Percentiles rank a stretch among this genome's conserved stretches.
phyloP scores from a whole-genome alignment of 1,139 yeast species.

The Wickerhamomyces sp. region DNA sequence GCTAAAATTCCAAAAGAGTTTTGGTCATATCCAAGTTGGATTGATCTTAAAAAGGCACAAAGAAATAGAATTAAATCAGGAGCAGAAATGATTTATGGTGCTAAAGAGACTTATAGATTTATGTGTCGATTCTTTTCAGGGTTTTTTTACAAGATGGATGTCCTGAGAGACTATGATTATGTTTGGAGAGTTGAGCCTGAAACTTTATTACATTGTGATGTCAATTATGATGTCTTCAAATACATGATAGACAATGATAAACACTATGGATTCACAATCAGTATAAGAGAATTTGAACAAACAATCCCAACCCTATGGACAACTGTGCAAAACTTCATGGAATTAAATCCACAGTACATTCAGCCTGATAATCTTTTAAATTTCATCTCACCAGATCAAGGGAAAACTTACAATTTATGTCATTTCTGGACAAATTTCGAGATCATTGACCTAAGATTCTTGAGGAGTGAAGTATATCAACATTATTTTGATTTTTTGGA shows the following conservation, averaged over 20 bases:
- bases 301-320: slow-evolving; percentile 63
- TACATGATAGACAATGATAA: slow-evolving; percentile 58
- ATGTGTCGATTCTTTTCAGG: slow-evolving; percentile 76
- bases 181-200: slow-evolving; percentile 81
- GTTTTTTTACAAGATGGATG: slow-evolving; percentile 53
- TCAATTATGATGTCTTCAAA: slow-evolving; percentile 62
- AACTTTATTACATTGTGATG: slow-evolving; percentile 58
- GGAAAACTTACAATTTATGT: slow-evolving; percentile 52
- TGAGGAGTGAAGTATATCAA: slow-evolving; percentile 46
- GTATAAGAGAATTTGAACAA: slow-evolving; percentile 52
- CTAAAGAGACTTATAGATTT: slow-evolving; percentile 60
- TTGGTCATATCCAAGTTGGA: slow-evolving; percentile 73
- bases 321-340: slow-evolving; percentile 45
- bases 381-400: slow-evolving; percentile 44
- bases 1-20: slow-evolving; percentile 59
- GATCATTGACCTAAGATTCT: slow-evolving; percentile 50
- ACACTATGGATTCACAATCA: slow-evolving; percentile 63
- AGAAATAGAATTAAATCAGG: slow-evolving; percentile 30
- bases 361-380: slow-evolving; percentile 44
- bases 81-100: slow-evolving; percentile 54
- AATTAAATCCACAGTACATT: slow-evolving; percentile 40
- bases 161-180: slow-evolving; percentile 52
- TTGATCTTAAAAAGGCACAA: slow-evolving; percentile 54
- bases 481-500: slow-evolving; percentile 46
- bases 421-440: slow-evolving; percentile 76